Evolutionary conservation across 1,284 basidiomycete species (phyloP), one percentile per base, ranked within the genome.

Genomic region (Ustilago cynodontis): DNA sequence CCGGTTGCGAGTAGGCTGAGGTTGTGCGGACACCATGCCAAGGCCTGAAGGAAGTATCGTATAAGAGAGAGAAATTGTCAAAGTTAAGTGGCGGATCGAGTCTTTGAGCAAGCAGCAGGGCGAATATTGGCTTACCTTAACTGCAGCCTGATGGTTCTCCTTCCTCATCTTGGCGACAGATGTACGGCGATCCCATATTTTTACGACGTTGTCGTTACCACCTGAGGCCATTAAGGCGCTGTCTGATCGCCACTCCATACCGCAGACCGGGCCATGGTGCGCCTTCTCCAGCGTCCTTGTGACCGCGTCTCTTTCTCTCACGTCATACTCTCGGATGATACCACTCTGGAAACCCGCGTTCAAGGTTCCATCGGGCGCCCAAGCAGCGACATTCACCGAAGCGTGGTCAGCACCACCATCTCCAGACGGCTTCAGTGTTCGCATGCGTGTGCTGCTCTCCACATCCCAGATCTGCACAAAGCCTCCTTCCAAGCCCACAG

Each of bases 1-100:
- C 97, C 97, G 0, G 93, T 92, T 0, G 96, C 96, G 53, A 99
- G 90, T 9, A 99, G 89, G 10, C 93, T 92, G 0, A 92, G 90
- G 87, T 96, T 94, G 95, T 96, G 98, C 0, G 96, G 94, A 78
- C 94, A 98, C 94, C 97, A 99, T 0, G 94, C 94, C 51, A 99
- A 88, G 0, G 95, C 95, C 55, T 57, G 13, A 8, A 11, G 2
- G n/a, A 33, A 18, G 18, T n/a, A 43, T 43, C 14, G 10, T 37
- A 20, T 10, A 29, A 37, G 52, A 35, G 16, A 37, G 20, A 39
- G 16, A 24, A 11, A n/a, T 11, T 13, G 7, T 13, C 24, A 3
- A 33, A 14, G 52, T 54, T 18, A 54, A 33, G 20, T 24, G 31
- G 9, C 2, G 20, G 18, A 24, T 16, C 29, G 29, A n/a, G 3